Conservation (phyloP, 2,329 filamentous ascomycete genomes). For the Colletotrichum aenigma region DNA sequence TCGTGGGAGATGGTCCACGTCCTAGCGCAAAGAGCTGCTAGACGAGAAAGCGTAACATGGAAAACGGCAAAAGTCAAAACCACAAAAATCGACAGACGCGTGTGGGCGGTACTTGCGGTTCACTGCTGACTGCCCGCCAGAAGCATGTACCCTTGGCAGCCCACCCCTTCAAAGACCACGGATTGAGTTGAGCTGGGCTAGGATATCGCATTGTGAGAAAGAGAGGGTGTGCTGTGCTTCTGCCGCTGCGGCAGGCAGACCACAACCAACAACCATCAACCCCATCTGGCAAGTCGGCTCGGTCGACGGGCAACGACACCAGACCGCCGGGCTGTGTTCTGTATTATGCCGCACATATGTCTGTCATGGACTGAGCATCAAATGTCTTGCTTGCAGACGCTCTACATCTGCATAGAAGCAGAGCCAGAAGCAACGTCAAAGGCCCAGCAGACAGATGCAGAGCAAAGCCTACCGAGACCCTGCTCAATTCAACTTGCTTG, state of each 20-base stretch:
- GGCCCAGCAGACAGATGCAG: background rate
- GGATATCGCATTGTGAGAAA: background rate
- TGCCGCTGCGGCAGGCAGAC: background rate
- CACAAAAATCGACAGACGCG: background rate
- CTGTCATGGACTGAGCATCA: background rate
- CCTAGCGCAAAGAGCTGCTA: background rate
- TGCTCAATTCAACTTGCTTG: background rate
- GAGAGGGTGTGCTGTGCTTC: background rate
- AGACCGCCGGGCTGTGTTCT: background rate
- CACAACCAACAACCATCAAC: background rate
- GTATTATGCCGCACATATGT: background rate
- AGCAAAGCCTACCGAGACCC: background rate
- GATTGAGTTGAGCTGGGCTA: conserved; percentile 4
- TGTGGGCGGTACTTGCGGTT: background rate
- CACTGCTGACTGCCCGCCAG: background rate
- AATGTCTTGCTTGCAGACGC: background rate
- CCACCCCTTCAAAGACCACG: background rate
- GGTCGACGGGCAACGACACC: background rate
- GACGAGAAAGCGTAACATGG: background rate
- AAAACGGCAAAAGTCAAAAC: background rate
- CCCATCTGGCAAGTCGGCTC: background rate
- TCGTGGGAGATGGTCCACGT: background rate
- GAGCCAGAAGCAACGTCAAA: background rate
- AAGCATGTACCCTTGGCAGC: background rate
- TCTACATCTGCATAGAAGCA: background rate